Conservation (phyloP, 257 asterid genomes). For the Plectranthus barbatus region DNA sequence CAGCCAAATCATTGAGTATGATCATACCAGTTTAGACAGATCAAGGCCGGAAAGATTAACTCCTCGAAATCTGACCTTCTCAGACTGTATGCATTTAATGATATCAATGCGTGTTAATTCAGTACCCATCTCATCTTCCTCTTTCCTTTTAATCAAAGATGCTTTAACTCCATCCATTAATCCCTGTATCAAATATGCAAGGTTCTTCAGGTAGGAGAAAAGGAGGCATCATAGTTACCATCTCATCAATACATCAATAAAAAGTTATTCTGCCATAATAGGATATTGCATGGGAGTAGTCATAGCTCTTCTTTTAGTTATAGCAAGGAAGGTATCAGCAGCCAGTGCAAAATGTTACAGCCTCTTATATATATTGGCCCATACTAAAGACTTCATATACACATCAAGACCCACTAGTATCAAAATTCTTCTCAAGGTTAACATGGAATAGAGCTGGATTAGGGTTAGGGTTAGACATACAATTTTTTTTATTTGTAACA, state of each 20-base stretch:
- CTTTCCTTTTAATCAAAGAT: constrained; percentile 53
- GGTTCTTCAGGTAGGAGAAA: neutral
- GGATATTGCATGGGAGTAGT: neutral
- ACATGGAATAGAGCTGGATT: too few relatives aligned
- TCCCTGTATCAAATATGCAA: constrained; percentile 42
- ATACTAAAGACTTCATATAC: too few relatives aligned
- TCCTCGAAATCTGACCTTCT: constrained; percentile 88
- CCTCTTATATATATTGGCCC: too few relatives aligned
- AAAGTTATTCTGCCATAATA: too few relatives aligned
- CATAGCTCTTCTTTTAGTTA: constrained; percentile 3
- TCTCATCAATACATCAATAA: neutral
- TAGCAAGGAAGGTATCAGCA: neutral
- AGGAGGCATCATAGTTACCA: neutral
- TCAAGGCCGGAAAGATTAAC: constrained; percentile 87
- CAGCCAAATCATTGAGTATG: constrained; percentile 4
- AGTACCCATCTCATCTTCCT: constrained; percentile 65
- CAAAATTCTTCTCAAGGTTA: too few relatives aligned
- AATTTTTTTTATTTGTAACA: too few relatives aligned
- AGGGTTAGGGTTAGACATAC: too few relatives aligned
- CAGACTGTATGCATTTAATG: constrained; percentile 89
- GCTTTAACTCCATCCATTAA: constrained; percentile 58
- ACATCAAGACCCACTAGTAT: too few relatives aligned
- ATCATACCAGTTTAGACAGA: constrained; percentile 76
- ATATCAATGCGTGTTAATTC: constrained; percentile 87
- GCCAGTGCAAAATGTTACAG: neutral